Base-by-base conservation (phyloP, 176 grass and related monocot species). In the Olyra latifolia region DNA sequence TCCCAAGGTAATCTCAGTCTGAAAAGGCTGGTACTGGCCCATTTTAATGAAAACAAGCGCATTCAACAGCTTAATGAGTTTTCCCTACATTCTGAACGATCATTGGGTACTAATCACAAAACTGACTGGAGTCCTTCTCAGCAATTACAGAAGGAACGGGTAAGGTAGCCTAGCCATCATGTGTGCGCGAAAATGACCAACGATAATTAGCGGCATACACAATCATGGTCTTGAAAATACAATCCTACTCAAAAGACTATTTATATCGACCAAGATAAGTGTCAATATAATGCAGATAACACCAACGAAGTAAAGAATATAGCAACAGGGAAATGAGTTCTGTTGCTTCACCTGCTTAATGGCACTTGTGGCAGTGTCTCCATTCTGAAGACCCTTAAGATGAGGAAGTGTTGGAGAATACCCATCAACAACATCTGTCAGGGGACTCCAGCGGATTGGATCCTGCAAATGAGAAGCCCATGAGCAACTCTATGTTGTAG, bases 371-470 rank as follows among this genome's bases (percentile, higher is more conserved):
- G 97, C 97, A 4, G 93, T 99, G 75, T 99, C 97, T 72, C 97
- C 97, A 76, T 99, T 99, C 83, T 99, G 97, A 79, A 99, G 97
- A 49, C 97, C 97, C 62, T 99, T 99, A 17, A 99, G 93, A 86
- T 99, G 97, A 80, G 97, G 97, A 86, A 99, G 90, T 86, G 97
- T 99, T 86, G 97, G 79, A 62, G 97, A 99, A 90, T 99, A 99
- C 29, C 97, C 97, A 93, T 99, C 97, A 66, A 84, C 90, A 63
- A 99, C 97, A 87, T 99, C 97, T 86, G 88, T 66, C 66, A 99
- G 91, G 32, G 97, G 97, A 90, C 64, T 91, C 97, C 97, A 99
- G 61, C 97, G 97, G 88, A 99, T 87, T 49, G 97, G 97, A 62
- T 99, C 97, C 97, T 99, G 79, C 44, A 89, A 78, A 82, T 57